Conservation (phyloP, 2,329 filamentous ascomycete species). For the Colletotrichum cordylinicola region DNA sequence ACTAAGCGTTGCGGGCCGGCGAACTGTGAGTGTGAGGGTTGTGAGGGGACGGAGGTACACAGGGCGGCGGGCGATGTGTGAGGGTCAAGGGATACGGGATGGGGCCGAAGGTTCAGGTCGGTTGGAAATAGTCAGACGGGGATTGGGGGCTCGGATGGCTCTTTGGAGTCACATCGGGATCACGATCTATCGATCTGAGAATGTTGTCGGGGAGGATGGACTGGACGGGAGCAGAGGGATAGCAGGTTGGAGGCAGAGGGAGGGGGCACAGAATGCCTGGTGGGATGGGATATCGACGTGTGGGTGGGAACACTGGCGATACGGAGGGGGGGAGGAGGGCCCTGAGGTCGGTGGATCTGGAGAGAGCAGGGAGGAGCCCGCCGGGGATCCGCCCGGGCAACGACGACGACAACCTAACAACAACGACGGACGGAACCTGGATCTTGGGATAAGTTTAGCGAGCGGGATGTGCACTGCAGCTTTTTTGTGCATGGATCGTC, state of each 20-base stretch:
- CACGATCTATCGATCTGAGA: not conserved
- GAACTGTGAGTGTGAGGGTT: not conserved
- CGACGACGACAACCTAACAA: not conserved
- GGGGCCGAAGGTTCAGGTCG: not conserved
- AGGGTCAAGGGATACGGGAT: not conserved
- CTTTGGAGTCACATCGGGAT: not conserved
- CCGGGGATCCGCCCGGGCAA: not conserved
- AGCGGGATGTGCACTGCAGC: not conserved
- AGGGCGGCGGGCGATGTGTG: not conserved
- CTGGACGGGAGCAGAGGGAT: not conserved
- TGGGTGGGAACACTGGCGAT: not conserved
- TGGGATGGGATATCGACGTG: not conserved
- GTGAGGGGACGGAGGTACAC: not conserved
- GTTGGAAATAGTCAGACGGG: not conserved
- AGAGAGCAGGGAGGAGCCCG: conserved; percentile 3
- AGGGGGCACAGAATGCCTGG: not conserved
- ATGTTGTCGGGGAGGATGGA: not conserved
- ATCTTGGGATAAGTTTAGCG: conserved; percentile 1
- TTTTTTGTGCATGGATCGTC: conserved; percentile 11
- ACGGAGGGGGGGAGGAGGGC: not conserved
- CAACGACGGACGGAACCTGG: conserved; percentile 5
- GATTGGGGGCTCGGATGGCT: not conserved
- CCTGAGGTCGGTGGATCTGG: not conserved
- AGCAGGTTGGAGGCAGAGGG: not conserved
- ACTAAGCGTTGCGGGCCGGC: not conserved